Evolutionary conservation across 2,329 filamentous ascomycete species (phyloP), one percentile per base, ranked within the genome.

Genomic region (Colletotrichum incanum): DNA sequence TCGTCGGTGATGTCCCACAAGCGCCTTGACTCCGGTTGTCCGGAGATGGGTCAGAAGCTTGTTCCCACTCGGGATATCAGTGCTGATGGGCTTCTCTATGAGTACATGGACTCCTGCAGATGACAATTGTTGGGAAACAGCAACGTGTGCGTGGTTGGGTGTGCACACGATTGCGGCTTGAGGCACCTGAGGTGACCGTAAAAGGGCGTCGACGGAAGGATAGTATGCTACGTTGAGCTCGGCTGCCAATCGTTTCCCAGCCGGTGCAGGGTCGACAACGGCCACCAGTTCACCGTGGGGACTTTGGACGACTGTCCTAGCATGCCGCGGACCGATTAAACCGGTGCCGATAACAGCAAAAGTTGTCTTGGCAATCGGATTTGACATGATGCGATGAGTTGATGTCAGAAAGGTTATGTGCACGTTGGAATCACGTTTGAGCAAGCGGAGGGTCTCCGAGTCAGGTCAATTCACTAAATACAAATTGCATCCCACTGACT

Each of bases 131-230:
- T 82, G 83, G 2, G 87, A 80, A 1, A 90, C 72, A 0, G 84
- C 61, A 5, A 89, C 88, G 71, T 91, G 89, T 0, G 87, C 90
- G 74, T 87, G 83, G 75, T 90, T 91, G 2, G 89, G 89, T 0
- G 89, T 91, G 81, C 88, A 89, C 60, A 91, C 84, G 50, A 91
- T 86, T 28, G 88, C 88, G 45, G 85, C 88, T 60, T 88, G 84
- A 14, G 88, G 87, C 23, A 28, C 81, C 54, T 78, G 52, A 8
- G 74, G 39, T 0, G 81, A 83, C 6, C 77, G 74, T 0, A 90
- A 75, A 73, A 90, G 82, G 0, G 80, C 79, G 3, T 82, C 62
- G 2, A 90, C 78, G 5, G 85, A 77, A 0, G 71, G 61, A 64
- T 76, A 79, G 54, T 78, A 75, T 5, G 75, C 39, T 1, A 76